Percentiles rank a stretch among this genome's conserved stretches.
Evolutionary conservation across 345 rosid genomes (phyloP).

Genomic region (Orychophragmus violaceus): DNA sequence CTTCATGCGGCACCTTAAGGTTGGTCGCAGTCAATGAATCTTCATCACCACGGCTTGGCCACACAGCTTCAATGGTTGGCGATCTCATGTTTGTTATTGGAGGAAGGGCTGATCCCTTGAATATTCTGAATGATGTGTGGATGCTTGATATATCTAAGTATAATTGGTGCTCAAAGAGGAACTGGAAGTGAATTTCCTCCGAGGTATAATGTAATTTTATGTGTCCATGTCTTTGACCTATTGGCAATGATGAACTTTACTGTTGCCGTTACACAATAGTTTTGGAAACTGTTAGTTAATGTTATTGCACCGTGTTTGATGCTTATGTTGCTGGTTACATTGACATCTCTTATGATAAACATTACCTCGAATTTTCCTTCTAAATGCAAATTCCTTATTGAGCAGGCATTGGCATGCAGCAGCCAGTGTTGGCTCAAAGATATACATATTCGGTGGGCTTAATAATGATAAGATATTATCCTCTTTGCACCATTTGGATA

Average conservation of each 20-base stretch:
- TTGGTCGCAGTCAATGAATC: constrained; percentile 34
- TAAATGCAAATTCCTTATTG: constrained; percentile 17
- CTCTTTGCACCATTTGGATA: constrained; percentile 50
- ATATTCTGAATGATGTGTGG: constrained; percentile 76
- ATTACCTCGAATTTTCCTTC: background rate
- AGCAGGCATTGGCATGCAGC: constrained; percentile 92
- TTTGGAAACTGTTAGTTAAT: background rate
- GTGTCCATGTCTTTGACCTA: background rate
- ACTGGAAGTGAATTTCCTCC: constrained; percentile 54
- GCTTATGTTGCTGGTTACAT: background rate
- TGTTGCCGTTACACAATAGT: background rate
- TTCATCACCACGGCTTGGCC: constrained; percentile 83
- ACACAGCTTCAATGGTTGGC: constrained; percentile 65
- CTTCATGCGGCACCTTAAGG: constrained; percentile 41
- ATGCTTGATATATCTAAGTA: constrained; percentile 38
- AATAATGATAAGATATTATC: constrained; percentile 48
- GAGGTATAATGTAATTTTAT: constrained; percentile 39
- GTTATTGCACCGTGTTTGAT: background rate
- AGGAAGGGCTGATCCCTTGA: constrained; percentile 77
- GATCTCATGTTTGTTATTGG: constrained; percentile 66
- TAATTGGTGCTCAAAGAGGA: constrained; percentile 55
- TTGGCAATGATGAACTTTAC: background rate
- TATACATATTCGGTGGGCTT: constrained; percentile 80
- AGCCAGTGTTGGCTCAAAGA: constrained; percentile 55
- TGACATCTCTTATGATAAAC: background rate